Base-by-base conservation (phyloP, 2,329 filamentous ascomycete genomes). In the Nemania diffusa region DNA sequence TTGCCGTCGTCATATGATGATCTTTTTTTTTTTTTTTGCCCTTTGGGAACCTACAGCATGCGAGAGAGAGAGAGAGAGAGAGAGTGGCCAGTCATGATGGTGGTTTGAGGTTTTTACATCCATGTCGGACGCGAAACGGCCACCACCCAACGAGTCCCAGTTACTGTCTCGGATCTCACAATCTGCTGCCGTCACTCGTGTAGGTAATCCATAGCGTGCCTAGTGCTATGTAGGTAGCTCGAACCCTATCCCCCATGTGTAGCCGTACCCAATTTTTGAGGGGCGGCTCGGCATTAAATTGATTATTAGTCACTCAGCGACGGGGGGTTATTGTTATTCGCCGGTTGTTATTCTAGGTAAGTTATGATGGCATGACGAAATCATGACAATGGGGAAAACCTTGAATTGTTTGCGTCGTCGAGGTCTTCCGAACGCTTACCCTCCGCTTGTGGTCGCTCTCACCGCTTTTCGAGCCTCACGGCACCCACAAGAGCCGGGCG, bases 381-480 rank as follows among this genome's bases (percentile, higher is more conserved):
- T 64, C 34, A n/a, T 50, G 9, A 24, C 13, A 32, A 22, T 24
- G 48, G 26, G 20, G 29, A n/a, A 59, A 50, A 55, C 26, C 56
- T 56, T 52, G 17, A 57, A 40, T 51, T 32, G 17, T 15, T 20
- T 24, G 55, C 42, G 34, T 34, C 51, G 42, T 46, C 17, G 46
- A 29, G 8, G 29, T 15, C 17, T 20, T 53, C 17, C 24, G n/a
- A 27, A 51, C 15, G 11, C 29, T 5, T 17, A 53, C 3, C 29
- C 26, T 51, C 24, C 17, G 15, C 22, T n/a, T 26, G n/a, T 57
- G 32, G 32, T 44, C 20, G n/a, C 56, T 32, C 61, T 68, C 68
- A 70, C 68, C 68, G 68, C 68, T 62, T 44, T 51, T 68, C 62
- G 40, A 68, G 55, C 59, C 59, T 62, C 59, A 56, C 62, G 56